phyloP scores from a whole-genome alignment of 805 yeast genomes.

The Cyberlindnera misumaiensis region DNA sequence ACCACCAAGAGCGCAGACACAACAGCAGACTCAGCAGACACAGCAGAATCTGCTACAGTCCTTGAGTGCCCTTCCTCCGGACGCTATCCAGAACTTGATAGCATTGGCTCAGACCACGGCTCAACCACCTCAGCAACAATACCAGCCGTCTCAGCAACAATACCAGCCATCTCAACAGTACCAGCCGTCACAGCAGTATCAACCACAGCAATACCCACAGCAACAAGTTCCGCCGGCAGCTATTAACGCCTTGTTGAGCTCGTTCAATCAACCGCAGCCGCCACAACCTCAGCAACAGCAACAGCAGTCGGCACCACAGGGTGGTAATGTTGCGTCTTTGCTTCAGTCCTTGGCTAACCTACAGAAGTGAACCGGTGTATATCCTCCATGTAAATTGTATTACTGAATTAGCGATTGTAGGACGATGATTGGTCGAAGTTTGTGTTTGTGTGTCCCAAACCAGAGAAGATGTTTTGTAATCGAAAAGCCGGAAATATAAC shows the following conservation, averaged over 20 bases:
- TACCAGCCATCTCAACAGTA: constrained; percentile 8
- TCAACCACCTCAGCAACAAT: constrained; percentile 6
- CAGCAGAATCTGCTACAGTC: constrained; percentile 3
- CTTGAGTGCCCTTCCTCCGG: constrained; percentile 5
- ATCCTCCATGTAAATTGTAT: too few species aligned
- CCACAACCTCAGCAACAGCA: constrained; percentile 5
- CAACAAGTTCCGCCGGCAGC: constrained; percentile 14
- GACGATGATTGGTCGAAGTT: too few species aligned
- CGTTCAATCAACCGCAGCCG: constrained; percentile 5
- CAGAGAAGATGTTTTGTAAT: too few species aligned
- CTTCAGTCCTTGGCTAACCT: constrained; percentile 32
- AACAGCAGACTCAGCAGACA: background rate
- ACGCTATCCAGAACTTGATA: constrained; percentile 6
- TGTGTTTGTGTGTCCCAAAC: too few species aligned
- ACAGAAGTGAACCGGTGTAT: constrained; percentile 15
- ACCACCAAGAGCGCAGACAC: constrained; percentile 1
- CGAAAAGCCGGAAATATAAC: background rate
- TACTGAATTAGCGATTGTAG: too few species aligned
- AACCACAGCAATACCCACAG: background rate
- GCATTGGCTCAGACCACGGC: constrained; percentile 4
- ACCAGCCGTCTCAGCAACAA: background rate
- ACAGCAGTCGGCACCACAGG: constrained; percentile 5
- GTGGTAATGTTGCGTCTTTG: constrained; percentile 28
- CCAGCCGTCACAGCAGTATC: background rate
- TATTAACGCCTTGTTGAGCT: constrained; percentile 1